Percentiles rank a stretch among this genome's conserved stretches.
Conservation (phyloP, 495 filamentous ascomycete species). For the Xylaria sp. region DNA sequence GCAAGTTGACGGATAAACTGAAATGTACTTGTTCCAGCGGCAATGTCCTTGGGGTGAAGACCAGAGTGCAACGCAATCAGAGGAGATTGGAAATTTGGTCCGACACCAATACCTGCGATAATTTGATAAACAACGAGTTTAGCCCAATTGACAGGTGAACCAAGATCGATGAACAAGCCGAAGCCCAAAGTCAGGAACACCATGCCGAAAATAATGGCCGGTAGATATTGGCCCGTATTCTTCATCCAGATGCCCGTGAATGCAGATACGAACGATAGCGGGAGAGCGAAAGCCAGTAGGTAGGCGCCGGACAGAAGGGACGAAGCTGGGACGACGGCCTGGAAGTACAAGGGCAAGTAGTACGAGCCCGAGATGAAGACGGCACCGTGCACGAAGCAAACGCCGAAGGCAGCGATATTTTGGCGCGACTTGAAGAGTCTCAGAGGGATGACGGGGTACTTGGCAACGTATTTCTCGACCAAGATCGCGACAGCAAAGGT, state of each 20-base stretch:
- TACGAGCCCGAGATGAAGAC: constrained; percentile 75
- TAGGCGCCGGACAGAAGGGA: constrained; percentile 80
- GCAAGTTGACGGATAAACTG: constrained; percentile 76
- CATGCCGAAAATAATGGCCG: constrained; percentile 62
- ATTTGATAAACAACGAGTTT: constrained; percentile 67
- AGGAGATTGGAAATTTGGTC: constrained; percentile 71
- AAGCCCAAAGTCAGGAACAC: constrained; percentile 63
- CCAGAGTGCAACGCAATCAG: constrained; percentile 75
- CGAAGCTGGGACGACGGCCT: constrained; percentile 70
- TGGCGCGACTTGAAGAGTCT: constrained; percentile 68
- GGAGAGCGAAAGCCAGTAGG: constrained; percentile 72
- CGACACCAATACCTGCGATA: constrained; percentile 67
- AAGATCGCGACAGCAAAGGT: constrained; percentile 66
- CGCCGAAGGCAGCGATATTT: constrained; percentile 62
- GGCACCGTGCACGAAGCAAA: constrained; percentile 69
- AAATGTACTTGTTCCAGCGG: constrained; percentile 77
- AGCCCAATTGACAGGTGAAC: constrained; percentile 54
- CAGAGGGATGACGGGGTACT: constrained; percentile 77
- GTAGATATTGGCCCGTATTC: constrained; percentile 65
- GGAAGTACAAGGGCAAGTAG: constrained; percentile 78
- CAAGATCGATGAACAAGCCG: constrained; percentile 66
- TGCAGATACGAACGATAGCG: constrained; percentile 68
- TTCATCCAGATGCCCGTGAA: constrained; percentile 71
- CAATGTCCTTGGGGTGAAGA: constrained; percentile 72
- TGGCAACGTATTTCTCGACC: constrained; percentile 71